phyloP scores from a whole-genome alignment of 768 basidiomycete genomes.

The Phanerodontia chrysosporium region DNA sequence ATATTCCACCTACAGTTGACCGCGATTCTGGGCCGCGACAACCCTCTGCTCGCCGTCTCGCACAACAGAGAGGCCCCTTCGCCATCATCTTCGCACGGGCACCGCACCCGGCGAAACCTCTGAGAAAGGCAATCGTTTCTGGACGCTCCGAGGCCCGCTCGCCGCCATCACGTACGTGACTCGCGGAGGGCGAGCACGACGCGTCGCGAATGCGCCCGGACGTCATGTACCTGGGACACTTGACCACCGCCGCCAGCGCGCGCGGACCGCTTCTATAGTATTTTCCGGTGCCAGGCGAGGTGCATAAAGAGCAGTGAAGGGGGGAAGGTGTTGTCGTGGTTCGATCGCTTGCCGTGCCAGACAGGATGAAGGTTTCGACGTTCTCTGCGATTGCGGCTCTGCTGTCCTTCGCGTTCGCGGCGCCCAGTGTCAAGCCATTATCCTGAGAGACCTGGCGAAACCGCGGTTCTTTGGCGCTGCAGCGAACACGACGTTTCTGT shows the following conservation, averaged over 20 bases:
- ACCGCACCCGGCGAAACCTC: neutral
- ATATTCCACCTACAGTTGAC: neutral
- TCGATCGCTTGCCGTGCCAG: neutral
- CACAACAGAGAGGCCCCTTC: neutral
- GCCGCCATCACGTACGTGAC: neutral
- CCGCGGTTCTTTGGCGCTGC: slow-evolving; percentile 13
- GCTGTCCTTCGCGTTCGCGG: neutral
- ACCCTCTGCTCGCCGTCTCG: neutral
- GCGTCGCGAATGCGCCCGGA: neutral
- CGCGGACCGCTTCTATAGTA: neutral
- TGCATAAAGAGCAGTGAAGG: neutral
- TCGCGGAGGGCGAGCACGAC: neutral
- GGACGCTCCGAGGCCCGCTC: neutral
- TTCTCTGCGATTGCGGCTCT: neutral
- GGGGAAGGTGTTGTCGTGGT: neutral
- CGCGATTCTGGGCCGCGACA: neutral
- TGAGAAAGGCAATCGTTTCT: neutral
- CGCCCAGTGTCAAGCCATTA: slow-evolving; percentile 6
- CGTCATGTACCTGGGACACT: slow-evolving; percentile 2
- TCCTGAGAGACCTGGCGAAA: slow-evolving; percentile 7
- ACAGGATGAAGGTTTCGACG: neutral
- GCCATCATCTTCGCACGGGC: neutral
- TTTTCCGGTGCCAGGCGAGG: neutral
- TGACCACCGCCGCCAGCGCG: neutral
- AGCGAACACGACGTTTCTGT: slow-evolving; percentile 11